These are phyloP conservation scores for Zalaria obscura DNA, from an alignment of 2,329 filamentous ascomycete genomes.

Conservation along the genomic window DNA sequence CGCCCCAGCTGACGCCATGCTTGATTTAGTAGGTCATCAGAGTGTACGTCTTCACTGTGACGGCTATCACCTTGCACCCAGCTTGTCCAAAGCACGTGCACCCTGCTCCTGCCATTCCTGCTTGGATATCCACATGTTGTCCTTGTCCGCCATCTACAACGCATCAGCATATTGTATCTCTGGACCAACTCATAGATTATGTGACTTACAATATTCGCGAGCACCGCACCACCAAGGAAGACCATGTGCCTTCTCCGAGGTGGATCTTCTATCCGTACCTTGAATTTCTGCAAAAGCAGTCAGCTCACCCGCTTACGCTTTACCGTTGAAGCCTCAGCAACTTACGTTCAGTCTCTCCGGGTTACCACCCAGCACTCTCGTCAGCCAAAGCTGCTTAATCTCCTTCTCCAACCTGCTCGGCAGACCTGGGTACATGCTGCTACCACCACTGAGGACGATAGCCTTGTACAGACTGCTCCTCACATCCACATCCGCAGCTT, in stretches of 20 bases:
- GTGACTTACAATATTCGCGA: slow-evolving; percentile 69
- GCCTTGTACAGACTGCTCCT: slow-evolving; percentile 91
- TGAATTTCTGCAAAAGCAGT: slow-evolving; percentile 61
- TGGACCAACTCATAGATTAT: background rate
- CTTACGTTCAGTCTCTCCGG: slow-evolving; percentile 70
- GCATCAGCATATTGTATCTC: background rate
- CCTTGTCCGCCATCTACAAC: slow-evolving; percentile 83
- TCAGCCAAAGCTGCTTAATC: slow-evolving; percentile 96
- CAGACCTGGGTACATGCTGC: slow-evolving; percentile 97
- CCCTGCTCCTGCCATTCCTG: slow-evolving; percentile 95
- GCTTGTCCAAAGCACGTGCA: slow-evolving; percentile 69
- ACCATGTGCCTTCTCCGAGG: slow-evolving; percentile 96
- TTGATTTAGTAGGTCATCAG: too few species aligned
- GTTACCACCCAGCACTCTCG: slow-evolving; percentile 76
- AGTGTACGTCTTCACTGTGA: too few species aligned
- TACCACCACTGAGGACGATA: slow-evolving; percentile 88
- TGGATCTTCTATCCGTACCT: slow-evolving; percentile 96
- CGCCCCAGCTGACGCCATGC: too few species aligned
- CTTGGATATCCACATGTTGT: slow-evolving; percentile 98
- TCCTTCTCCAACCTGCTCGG: slow-evolving; percentile 95
- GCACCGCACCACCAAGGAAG: slow-evolving; percentile 90
- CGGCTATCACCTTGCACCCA: slow-evolving; percentile 59
- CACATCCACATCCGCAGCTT: slow-evolving; percentile 88
- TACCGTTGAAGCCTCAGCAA: slow-evolving; percentile 6
- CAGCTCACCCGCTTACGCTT: background rate